Evolutionary conservation across 192 early-diverging fungal species (phyloP), one percentile per base, ranked within the genome.

Genomic region (Mortierella antarctica): DNA sequence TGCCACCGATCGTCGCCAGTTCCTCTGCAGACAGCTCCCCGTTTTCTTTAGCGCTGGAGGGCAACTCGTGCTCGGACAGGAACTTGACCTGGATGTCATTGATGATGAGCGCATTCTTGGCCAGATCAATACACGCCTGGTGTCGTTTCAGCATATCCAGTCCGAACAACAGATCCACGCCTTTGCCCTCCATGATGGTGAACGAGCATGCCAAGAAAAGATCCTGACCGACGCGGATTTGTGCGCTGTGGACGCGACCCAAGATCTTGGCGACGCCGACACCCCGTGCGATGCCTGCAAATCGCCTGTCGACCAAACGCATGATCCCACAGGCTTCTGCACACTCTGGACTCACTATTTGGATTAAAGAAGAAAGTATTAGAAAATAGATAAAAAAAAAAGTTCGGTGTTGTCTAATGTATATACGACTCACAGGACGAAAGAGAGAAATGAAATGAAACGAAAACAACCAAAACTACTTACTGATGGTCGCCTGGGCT

Each of bases 221-320:
- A 53, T 87, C 86, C 45, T 85, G 80, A 15, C 94, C 95, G 12
- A 99, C 75, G 62, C 91, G 92, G 84, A 99, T 90, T 57, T 93
- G 90, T 5, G 96, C 93, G 44, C 88, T 90, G 75, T 99, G 98
- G 42, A 99, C 90, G 17, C 97, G 89, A 15, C 98, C 98, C 5
- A 97, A 74, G 66, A 98, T 98, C 74, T 96, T 98, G n/a, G 96
- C 96, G 4, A 92, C 95, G 42, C 98, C 97, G 1, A 99, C 98
- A 20, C 98, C 98, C 18, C 91, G 87, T 1, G 98, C 98, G 61
- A 96, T 86, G 40, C 98, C 98, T 15, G 88, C 87, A 70, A 96
- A 99, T 21, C 95, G 88, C 31, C 76, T 91, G 77, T 99, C 98
- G 15, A 98, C 81, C 15, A 99, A 76, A 46, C 95, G 91, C 93